These are phyloP conservation scores for Thozetella sp. DNA, from an alignment of 495 filamentous ascomycete species.

Conservation along the genomic window DNA sequence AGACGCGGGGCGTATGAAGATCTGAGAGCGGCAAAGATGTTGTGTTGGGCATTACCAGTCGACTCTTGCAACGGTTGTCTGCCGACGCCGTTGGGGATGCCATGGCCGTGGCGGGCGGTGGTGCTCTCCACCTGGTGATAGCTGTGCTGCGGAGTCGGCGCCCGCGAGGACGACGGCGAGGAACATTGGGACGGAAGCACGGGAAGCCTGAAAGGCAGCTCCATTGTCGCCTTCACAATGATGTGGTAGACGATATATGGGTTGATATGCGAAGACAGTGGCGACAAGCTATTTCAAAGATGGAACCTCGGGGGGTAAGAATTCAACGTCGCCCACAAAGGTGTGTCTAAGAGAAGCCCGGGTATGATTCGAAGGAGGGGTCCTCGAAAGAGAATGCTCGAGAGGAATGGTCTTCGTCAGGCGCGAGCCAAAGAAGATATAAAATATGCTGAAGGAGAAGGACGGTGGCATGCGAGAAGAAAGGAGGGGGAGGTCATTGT, in stretches of 20 bases:
- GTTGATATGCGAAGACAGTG: background rate
- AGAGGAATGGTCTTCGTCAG: conserved; percentile 30
- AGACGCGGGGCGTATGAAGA: conserved; percentile 34
- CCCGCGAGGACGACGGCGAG: conserved; percentile 13
- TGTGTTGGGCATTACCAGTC: conserved; percentile 48
- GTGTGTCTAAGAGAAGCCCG: conserved; percentile 10
- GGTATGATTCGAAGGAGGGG: conserved; percentile 52
- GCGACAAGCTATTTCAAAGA: conserved; percentile 18
- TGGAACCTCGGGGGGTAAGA: conserved; percentile 24
- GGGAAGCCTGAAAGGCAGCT: conserved; percentile 21
- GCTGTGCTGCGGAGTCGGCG: background rate
- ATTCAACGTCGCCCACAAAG: conserved; percentile 4
- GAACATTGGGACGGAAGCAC: conserved; percentile 26
- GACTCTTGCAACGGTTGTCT: conserved; percentile 50
- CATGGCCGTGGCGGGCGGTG: conserved; percentile 10
- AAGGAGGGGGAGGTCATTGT: conserved; percentile 16
- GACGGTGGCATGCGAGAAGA: conserved; percentile 13
- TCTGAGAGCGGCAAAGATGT: conserved; percentile 33
- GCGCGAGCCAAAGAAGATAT: conserved; percentile 34
- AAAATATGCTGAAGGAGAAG: conserved; percentile 20
- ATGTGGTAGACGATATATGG: background rate
- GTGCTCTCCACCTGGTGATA: conserved; percentile 19
- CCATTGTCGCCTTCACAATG: conserved; percentile 14
- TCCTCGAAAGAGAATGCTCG: conserved; percentile 63
- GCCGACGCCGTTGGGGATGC: conserved; percentile 13